Evolutionary conservation across 2,329 filamentous ascomycete species (phyloP).

Genomic region (Metarhizium anisopliae): DNA sequence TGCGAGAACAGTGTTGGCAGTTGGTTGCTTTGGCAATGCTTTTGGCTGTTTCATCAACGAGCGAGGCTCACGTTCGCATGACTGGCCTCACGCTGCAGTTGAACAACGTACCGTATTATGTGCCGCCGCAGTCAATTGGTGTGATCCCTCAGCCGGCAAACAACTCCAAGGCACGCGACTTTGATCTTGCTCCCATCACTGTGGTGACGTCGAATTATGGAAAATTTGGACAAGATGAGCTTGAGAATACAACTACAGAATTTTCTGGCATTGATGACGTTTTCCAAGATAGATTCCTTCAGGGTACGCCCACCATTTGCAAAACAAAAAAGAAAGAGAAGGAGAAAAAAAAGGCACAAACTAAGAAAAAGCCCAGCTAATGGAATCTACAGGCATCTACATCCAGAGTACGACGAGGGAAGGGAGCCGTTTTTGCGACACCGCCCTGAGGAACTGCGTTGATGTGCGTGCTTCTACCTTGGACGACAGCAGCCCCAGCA

Average conservation of each 20-base stretch:
- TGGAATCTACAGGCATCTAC: background rate
- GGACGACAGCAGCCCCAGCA: background rate
- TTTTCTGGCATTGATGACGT: slow-evolving; percentile 8
- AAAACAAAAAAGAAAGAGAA: too few species aligned
- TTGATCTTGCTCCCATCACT: background rate
- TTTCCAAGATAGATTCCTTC: slow-evolving; percentile 8
- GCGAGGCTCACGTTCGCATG: background rate
- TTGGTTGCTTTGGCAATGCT: background rate
- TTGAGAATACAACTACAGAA: background rate
- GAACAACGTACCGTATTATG: slow-evolving; percentile 7
- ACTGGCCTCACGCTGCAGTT: slow-evolving; percentile 8
- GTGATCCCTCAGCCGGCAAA: background rate
- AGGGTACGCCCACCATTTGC: background rate
- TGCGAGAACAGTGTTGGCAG: background rate
- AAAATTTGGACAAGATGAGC: background rate
- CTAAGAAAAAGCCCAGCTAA: background rate
- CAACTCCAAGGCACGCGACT: background rate
- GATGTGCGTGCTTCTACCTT: background rate
- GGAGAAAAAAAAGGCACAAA: too few species aligned
- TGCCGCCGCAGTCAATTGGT: slow-evolving; percentile 8
- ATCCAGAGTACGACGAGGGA: background rate
- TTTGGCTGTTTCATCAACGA: background rate
- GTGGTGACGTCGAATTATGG: background rate
- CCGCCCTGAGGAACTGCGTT: background rate
- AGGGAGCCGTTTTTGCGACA: background rate